Conservation (phyloP, 495 filamentous ascomycete genomes). For the Aspergillus bertholletiae region DNA sequence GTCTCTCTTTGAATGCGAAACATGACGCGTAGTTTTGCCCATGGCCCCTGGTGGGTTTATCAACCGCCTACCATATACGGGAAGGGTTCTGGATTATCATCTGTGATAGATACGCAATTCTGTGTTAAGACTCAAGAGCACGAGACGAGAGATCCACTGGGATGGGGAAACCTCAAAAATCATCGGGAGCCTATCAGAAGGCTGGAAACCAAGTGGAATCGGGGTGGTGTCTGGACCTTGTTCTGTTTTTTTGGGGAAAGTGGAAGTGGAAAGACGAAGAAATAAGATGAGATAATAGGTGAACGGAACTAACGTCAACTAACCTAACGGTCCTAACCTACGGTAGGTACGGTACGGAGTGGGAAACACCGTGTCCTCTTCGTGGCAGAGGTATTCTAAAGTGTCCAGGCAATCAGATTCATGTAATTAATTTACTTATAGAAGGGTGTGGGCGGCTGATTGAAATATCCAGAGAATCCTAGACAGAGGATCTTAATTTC, state of each 20-base stretch:
- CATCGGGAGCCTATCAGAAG: conserved; percentile 21
- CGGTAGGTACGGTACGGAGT: neutral
- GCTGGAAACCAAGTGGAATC: neutral
- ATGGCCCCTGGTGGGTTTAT: neutral
- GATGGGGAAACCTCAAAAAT: conserved; percentile 11
- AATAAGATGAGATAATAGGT: neutral
- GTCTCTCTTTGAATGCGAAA: neutral
- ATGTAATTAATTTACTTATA: too few species aligned
- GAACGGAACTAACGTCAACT: neutral
- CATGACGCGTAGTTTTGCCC: neutral
- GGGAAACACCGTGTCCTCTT: conserved; percentile 48
- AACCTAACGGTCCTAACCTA: neutral
- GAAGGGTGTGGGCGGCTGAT: neutral
- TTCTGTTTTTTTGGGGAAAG: neutral
- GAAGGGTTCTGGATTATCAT: neutral
- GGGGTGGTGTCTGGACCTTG: conserved; percentile 8
- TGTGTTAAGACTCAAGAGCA: neutral
- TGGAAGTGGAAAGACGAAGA: neutral
- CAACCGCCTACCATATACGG: neutral
- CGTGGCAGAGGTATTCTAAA: conserved; percentile 10
- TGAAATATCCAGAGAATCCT: neutral
- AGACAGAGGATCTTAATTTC: neutral
- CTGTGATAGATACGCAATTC: neutral
- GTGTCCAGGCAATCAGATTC: neutral
- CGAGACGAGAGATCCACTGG: conserved; percentile 17